Conservation (phyloP, 192 early-diverging fungal species). For the Tieghemiomyces parasiticus region DNA sequence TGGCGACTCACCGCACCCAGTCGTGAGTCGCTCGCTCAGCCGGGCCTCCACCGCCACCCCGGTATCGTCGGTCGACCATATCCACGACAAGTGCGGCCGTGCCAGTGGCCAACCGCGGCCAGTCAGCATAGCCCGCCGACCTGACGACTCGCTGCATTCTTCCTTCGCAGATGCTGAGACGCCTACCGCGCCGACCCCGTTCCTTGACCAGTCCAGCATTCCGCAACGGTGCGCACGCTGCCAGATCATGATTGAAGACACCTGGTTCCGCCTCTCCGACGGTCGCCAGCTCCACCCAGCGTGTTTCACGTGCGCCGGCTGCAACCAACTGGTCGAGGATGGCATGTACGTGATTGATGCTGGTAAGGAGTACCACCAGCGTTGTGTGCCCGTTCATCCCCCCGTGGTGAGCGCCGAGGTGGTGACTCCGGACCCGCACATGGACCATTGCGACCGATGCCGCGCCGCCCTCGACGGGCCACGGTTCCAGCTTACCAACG, state of each 20-base stretch:
- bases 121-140: too few species aligned
- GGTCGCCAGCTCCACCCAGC: constrained; percentile 33
- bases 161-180: too few species aligned
- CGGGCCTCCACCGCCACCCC: constrained; percentile 3
- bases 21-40: too few species aligned
- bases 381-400: constrained; percentile 27
- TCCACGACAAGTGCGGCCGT: too few species aligned
- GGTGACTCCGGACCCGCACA: constrained; percentile 1
- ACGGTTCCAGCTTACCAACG: constrained; percentile 34
- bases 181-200: too few species aligned
- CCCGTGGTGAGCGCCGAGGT: constrained; percentile 24
- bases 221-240: constrained; percentile 28
- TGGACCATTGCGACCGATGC: constrained; percentile 28
- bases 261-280: constrained; percentile 32
- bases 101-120: too few species aligned
- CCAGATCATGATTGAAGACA: constrained; percentile 20
- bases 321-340: constrained; percentile 27
- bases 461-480: constrained; percentile 20
- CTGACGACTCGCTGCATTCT: too few species aligned
- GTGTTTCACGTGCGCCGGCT: constrained; percentile 32
- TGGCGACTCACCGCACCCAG: too few species aligned
- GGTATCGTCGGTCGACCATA: neutral
- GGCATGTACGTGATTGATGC: constrained; percentile 31
- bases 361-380: constrained; percentile 25
- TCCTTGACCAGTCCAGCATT: too few species aligned